phyloP scores from a whole-genome alignment of 176 grass and related monocot genomes.

The Musa schizocarpa region DNA sequence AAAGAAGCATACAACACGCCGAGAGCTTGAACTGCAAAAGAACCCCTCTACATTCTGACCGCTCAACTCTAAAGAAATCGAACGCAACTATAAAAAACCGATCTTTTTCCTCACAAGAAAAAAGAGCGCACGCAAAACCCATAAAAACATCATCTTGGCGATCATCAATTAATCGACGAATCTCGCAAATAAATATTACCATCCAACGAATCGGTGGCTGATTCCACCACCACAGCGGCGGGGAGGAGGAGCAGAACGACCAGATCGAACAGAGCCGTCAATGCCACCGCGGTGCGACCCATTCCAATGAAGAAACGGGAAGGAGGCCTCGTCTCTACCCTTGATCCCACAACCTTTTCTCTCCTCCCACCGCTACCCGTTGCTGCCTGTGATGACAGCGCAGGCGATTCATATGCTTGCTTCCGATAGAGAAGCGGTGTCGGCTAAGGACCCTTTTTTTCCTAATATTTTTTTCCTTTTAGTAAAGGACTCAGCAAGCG shows the following conservation, averaged over 20 bases:
- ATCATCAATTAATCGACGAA: background rate
- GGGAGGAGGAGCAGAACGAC: background rate
- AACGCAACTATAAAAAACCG: background rate
- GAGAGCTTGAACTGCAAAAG: constrained; percentile 55
- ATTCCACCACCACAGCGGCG: constrained; percentile 7
- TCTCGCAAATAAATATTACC: background rate
- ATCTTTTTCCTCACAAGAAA: background rate
- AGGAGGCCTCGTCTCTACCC: background rate
- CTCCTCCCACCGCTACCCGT: background rate
- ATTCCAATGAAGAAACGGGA: background rate
- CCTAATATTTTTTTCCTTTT: background rate
- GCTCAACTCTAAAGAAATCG: background rate
- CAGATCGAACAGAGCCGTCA: background rate
- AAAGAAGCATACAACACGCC: constrained; percentile 58
- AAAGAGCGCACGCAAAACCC: background rate
- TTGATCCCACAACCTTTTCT: background rate
- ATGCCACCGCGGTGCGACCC: background rate
- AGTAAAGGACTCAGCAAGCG: background rate
- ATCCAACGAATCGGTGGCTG: constrained; percentile 3
- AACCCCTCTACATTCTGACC: background rate
- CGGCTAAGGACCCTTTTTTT: constrained; percentile 2
- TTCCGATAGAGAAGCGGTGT: constrained; percentile 11
- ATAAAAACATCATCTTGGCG: background rate
- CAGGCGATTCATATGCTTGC: constrained; percentile 21
- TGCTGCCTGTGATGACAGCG: background rate